phyloP scores from a whole-genome alignment of 2,329 filamentous ascomycete species.

The Colletotrichum lini region DNA sequence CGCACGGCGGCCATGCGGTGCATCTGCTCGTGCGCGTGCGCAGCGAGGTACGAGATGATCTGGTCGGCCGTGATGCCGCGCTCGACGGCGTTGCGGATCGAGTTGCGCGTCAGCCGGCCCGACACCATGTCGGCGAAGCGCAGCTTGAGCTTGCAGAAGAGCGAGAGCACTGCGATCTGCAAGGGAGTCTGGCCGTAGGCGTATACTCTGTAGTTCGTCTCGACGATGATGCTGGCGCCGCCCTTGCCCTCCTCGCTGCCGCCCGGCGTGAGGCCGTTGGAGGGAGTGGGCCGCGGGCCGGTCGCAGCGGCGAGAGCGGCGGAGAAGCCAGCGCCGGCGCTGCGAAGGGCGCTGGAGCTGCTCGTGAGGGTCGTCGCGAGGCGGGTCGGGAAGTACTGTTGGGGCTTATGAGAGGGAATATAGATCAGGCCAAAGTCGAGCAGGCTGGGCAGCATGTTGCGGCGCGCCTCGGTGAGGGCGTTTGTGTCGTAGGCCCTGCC shows the following conservation, averaged over 20 bases:
- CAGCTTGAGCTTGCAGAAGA: conserved; percentile 90
- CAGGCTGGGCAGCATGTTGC: conserved; percentile 90
- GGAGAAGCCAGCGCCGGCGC: conserved; percentile 77
- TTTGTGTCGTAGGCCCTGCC: conserved; percentile 91
- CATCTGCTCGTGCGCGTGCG: conserved; percentile 96
- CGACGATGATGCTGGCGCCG: conserved; percentile 84
- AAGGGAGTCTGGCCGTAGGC: conserved; percentile 95
- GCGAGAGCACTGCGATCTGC: conserved; percentile 92
- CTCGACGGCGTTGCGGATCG: conserved; percentile 87
- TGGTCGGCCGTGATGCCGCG: conserved; percentile 95
- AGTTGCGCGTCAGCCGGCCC: conserved; percentile 89
- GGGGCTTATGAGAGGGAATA: conserved; percentile 69
- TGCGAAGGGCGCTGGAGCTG: conserved; percentile 78
- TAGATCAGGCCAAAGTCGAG: conserved; percentile 95
- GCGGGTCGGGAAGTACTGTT: conserved; percentile 88
- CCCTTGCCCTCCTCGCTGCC: conserved; percentile 70
- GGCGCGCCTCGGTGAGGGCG: conserved; percentile 84
- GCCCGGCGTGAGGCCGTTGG: conserved; percentile 52
- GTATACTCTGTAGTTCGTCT: conserved; percentile 98
- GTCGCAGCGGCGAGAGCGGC: conserved; percentile 71
- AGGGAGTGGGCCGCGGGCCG: conserved; percentile 49
- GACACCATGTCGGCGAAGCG: conserved; percentile 96
- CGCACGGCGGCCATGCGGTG: conserved; percentile 73
- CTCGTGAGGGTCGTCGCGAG: conserved; percentile 92
- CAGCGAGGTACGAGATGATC: conserved; percentile 92